Evolutionary conservation across 2,329 filamentous ascomycete genomes (phyloP).

Genomic region (Neonectria magnoliae): DNA sequence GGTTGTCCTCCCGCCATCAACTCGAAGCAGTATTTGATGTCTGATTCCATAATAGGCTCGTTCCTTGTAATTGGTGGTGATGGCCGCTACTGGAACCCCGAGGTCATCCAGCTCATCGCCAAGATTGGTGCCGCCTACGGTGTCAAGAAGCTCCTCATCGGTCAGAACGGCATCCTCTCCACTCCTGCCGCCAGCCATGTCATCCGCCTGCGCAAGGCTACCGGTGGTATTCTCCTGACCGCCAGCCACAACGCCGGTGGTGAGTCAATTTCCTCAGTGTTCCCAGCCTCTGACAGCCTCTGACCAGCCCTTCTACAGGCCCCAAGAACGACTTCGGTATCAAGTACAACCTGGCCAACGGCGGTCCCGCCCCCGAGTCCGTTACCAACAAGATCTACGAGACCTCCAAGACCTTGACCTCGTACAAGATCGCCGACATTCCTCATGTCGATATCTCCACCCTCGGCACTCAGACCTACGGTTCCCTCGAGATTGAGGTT

Average conservation of each 20-base stretch:
- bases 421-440: conserved; percentile 91
- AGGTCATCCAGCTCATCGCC: conserved; percentile 95
- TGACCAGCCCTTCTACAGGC: conserved; percentile 59
- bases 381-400: conserved; percentile 99
- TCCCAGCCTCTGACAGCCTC: background rate
- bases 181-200: conserved; percentile 96
- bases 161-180: conserved; percentile 94
- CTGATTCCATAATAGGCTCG: conserved; percentile 56
- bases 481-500: conserved; percentile 90
- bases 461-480: conserved; percentile 86
- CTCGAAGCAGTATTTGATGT: conserved; percentile 28
- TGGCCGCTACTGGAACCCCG: conserved; percentile 96
- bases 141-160: conserved; percentile 98
- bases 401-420: conserved; percentile 86
- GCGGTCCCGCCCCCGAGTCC: conserved; percentile 92
- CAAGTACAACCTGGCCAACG: conserved; percentile 99
- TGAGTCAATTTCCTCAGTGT: conserved; percentile 54
- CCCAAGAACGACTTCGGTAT: conserved; percentile 97
- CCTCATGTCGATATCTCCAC: conserved; percentile 85
- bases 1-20: background rate
- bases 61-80: conserved; percentile 98
- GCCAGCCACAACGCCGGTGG: conserved; percentile 98
- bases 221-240: conserved; percentile 94
- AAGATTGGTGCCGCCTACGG: conserved; percentile 97
- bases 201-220: conserved; percentile 93